Conservation (phyloP, 106 monocot genomes). For the Dioscorea zingiberensis region DNA sequence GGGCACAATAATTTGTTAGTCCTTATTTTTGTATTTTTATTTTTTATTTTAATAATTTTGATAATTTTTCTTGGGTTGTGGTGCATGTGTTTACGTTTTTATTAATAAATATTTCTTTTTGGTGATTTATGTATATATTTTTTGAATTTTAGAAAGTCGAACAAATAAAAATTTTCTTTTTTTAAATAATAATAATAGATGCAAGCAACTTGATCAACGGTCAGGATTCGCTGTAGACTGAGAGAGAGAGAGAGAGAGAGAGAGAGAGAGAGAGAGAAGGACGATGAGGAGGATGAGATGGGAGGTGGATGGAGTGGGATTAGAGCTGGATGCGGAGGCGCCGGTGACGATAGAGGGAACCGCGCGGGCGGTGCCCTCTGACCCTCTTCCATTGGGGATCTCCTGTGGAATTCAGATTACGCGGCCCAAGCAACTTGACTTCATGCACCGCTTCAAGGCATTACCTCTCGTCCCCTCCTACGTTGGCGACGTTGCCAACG, state of each 20-base stretch:
- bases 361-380: constrained; percentile 62
- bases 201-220: no score
- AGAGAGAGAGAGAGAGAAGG: constrained; percentile 37
- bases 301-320: constrained; percentile 47
- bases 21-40: no score
- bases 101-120: no score
- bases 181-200: no score
- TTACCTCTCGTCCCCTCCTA: constrained; percentile 73
- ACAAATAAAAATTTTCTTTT: no score
- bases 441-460: constrained; percentile 95
- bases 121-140: no score
- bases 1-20: no score
- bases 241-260: background rate
- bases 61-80: no score
- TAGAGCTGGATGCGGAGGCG: constrained; percentile 75
- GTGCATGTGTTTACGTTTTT: no score
- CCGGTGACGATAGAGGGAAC: constrained; percentile 74
- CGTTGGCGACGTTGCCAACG: constrained; percentile 16
- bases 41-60: no score
- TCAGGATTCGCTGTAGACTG: no score
- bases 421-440: constrained; percentile 87
- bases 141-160: no score
- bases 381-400: constrained; percentile 69
- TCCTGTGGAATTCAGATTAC: constrained; percentile 69
- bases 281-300: constrained; percentile 65